Percentiles rank a stretch among this genome's conserved stretches.
Evolutionary conservation across 495 filamentous ascomycete genomes (phyloP).

Genomic region (Cercophora newfieldiana): DNA sequence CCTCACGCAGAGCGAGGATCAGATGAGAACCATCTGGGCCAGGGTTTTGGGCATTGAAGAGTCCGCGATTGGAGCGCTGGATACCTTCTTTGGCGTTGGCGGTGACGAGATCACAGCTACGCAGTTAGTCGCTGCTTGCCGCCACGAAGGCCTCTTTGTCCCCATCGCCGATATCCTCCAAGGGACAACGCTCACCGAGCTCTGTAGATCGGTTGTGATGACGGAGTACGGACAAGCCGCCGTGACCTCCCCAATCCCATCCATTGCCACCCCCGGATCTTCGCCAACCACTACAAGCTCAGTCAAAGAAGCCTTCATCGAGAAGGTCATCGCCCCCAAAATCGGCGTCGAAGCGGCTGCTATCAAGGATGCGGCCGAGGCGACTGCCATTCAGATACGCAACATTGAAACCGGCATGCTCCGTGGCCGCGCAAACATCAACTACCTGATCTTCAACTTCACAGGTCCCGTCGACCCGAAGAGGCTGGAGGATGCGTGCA

Average conservation of each 20-base stretch:
- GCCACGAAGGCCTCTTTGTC: slow-evolving; percentile 36
- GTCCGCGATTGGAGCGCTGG: slow-evolving; percentile 38
- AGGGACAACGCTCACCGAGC: slow-evolving; percentile 39
- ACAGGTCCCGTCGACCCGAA: slow-evolving; percentile 40
- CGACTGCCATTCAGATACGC: slow-evolving; percentile 44
- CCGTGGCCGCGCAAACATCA: slow-evolving; percentile 40
- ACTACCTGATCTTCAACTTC: slow-evolving; percentile 47
- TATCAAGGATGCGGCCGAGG: slow-evolving; percentile 46
- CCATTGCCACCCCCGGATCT: slow-evolving; percentile 6
- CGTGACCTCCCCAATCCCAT: slow-evolving; percentile 15
- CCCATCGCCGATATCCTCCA: slow-evolving; percentile 42
- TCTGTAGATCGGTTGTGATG: slow-evolving; percentile 36
- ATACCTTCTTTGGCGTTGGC: slow-evolving; percentile 47
- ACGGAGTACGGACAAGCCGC: slow-evolving; percentile 21
- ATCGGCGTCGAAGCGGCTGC: slow-evolving; percentile 36
- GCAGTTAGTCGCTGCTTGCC: slow-evolving; percentile 42
- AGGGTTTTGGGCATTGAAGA: slow-evolving; percentile 41
- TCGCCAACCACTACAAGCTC: slow-evolving; percentile 18
- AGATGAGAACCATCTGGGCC: slow-evolving; percentile 47
- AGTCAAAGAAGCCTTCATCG: slow-evolving; percentile 32
- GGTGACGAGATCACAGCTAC: slow-evolving; percentile 46
- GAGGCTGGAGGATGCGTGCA: slow-evolving; percentile 47
- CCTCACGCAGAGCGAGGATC: slow-evolving; percentile 43
- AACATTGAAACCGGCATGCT: slow-evolving; percentile 51
- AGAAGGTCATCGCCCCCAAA: slow-evolving; percentile 37